Base-by-base conservation (phyloP, 2,329 filamentous ascomycete species). In the Grosmannia serpens region DNA sequence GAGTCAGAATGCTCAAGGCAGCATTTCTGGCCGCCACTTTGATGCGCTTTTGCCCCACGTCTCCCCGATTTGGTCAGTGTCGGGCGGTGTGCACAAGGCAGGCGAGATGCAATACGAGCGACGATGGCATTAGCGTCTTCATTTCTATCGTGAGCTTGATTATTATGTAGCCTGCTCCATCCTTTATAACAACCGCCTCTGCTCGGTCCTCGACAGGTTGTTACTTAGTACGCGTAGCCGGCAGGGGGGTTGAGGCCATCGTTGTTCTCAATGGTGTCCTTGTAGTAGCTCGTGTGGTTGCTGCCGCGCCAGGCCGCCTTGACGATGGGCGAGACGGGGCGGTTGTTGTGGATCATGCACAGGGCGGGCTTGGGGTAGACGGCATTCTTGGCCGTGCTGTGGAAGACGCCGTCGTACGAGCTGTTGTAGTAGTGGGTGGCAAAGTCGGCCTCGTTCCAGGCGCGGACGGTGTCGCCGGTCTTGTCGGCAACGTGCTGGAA, bases 401-500 rank as follows among this genome's bases (percentile, higher is more conserved):
- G 64, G 62, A 68, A 64, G 53, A 68, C 66, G 53, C 67, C 67
- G 62, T 65, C 65, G 62, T 69, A 69, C 52, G 66, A 68, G 58
- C 58, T n/a, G 62, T 66, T 66, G 60, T 55, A 65, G 55, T 50
- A 66, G 63, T 63, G 63, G 11, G 22, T 27, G 60, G 59, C 57
- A 9, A 65, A 55, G 49, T 31, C 41, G 49, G 11, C 24, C 27
- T 29, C 22, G 60, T 61, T 51, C 58, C 63, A 66, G 10, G 56
- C 35, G 58, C 65, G 63, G 41, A 67, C 33, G 8, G n/a, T n/a
- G 67, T 87, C 84, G 57, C 82, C 80, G 0, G 84, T 87, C 71
- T 78, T 74, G 8, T 79, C 70, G 17, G 82, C 84, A 3, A 88
- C 83, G 26, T 81, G 59, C 31, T 77, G 65, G 69, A 83, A 85